Percentiles rank a stretch among this genome's conserved stretches.
phyloP scores from a whole-genome alignment of 2,329 filamentous ascomycete species.

The Fusarium paranaense region DNA sequence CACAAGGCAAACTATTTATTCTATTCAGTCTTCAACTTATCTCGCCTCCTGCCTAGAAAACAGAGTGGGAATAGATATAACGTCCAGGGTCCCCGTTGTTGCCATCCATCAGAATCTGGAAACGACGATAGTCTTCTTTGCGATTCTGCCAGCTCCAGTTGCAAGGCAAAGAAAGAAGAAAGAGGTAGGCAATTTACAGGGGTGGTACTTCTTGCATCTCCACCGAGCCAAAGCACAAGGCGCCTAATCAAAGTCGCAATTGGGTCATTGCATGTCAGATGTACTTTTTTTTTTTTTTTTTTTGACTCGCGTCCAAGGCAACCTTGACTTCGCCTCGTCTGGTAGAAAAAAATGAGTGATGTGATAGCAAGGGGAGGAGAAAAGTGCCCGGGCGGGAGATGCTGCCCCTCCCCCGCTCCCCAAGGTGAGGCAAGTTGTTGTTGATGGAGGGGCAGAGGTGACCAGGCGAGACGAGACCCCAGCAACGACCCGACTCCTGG shows the following conservation, averaged over 20 bases:
- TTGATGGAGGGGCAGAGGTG: background rate
- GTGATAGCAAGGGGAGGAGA: background rate
- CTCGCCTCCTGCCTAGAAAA: background rate
- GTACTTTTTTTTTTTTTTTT: background rate
- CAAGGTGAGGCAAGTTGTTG: background rate
- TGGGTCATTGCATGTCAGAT: slow-evolving; percentile 8
- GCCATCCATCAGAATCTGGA: slow-evolving; percentile 24
- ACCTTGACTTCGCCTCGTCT: background rate
- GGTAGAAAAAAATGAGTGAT: background rate
- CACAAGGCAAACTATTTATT: background rate
- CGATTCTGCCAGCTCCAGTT: slow-evolving; percentile 30
- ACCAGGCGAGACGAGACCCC: background rate
- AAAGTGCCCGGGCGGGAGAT: background rate
- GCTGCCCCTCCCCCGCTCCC: slow-evolving; percentile 34
- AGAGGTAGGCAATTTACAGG: slow-evolving; percentile 21
- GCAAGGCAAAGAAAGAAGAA: background rate
- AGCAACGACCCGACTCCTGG: background rate
- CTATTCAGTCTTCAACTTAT: background rate
- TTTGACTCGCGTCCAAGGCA: slow-evolving; percentile 12
- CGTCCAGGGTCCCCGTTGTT: slow-evolving; percentile 3
- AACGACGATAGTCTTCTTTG: slow-evolving; percentile 38
- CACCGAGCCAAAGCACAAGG: slow-evolving; percentile 27
- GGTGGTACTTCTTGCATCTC: slow-evolving; percentile 8
- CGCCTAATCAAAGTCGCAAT: slow-evolving; percentile 14
- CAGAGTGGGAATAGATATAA: background rate